Conservation (phyloP, 106 monocot species). For the Apostasia ramifera region DNA sequence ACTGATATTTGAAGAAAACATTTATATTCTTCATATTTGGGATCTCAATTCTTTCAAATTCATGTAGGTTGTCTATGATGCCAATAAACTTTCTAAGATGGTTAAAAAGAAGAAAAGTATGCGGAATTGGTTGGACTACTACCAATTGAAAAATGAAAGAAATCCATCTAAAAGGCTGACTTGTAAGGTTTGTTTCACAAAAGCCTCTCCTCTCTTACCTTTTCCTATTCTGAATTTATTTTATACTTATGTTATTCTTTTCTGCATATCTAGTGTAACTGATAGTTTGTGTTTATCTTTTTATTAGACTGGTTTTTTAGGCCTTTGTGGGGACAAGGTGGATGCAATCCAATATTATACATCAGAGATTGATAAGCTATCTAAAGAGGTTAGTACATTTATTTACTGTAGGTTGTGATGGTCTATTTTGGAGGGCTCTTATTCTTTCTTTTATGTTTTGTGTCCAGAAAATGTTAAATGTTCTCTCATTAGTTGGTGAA, state of each 20-base stretch:
- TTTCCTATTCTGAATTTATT: background rate
- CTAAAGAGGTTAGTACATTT: slow-evolving; percentile 54
- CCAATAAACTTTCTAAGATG: slow-evolving; percentile 71
- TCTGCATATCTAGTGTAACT: background rate
- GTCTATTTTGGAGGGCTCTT: too few species aligned
- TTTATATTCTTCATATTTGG: too few species aligned
- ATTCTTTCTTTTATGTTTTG: too few species aligned
- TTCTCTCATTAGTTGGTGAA: too few species aligned
- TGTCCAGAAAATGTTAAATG: too few species aligned
- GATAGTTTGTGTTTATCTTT: background rate
- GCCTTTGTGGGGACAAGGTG: slow-evolving; percentile 67
- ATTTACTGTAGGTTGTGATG: background rate
- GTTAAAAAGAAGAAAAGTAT: slow-evolving; percentile 59
- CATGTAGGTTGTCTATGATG: slow-evolving; percentile 39
- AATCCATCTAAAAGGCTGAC: slow-evolving; percentile 60
- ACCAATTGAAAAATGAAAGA: slow-evolving; percentile 64
- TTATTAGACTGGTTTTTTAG: slow-evolving; percentile 75
- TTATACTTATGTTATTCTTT: background rate
- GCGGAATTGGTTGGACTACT: slow-evolving; percentile 80
- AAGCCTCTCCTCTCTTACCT: background rate
- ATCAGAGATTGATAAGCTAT: slow-evolving; percentile 64
- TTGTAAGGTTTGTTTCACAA: slow-evolving; percentile 36
- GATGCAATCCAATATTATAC: slow-evolving; percentile 88
- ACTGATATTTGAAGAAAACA: too few species aligned
- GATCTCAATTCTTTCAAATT: too few species aligned